These are phyloP conservation scores for Xylaria sp. DNA, from an alignment of 2,329 filamentous ascomycete species.

Conservation along the genomic window DNA sequence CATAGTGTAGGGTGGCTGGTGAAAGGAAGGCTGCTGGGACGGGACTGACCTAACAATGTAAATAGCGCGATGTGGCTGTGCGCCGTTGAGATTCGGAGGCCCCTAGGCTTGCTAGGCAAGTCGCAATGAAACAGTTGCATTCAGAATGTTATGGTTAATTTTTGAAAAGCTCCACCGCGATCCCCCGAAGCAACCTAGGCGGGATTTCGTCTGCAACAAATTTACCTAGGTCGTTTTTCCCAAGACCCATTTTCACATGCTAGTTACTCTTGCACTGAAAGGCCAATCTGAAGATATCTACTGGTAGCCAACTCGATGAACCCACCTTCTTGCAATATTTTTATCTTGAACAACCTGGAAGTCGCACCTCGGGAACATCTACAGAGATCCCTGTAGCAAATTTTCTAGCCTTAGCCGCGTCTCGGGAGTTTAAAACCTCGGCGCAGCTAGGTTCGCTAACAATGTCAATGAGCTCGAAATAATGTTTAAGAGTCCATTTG, in stretches of 20 bases:
- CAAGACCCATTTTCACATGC: slow-evolving; percentile 36
- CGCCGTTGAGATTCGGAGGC: slow-evolving; percentile 5
- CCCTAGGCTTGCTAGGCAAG: no score
- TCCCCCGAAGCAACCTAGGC: background rate
- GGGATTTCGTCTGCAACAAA: no score
- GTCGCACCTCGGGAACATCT: slow-evolving; percentile 11
- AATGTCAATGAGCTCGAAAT: background rate
- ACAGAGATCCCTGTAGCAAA: slow-evolving; percentile 9
- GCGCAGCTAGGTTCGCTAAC: background rate
- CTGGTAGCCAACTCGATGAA: background rate
- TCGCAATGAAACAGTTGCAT: background rate
- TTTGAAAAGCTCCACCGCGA: slow-evolving; percentile 20
- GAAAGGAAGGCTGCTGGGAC: background rate
- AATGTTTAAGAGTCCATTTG: background rate
- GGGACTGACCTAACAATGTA: background rate
- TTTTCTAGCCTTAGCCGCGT: slow-evolving; percentile 14
- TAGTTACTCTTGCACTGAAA: slow-evolving; percentile 5
- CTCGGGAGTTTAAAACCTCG: slow-evolving; percentile 20
- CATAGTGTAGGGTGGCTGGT: slow-evolving; percentile 23
- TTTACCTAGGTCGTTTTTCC: background rate
- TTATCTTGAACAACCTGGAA: background rate
- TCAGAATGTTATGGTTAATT: background rate
- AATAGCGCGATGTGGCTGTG: slow-evolving; percentile 21
- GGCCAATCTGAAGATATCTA: background rate
- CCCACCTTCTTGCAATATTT: background rate